Conservation (phyloP, 208 protist genomes). For the Trichomonas vaginalis region DNA sequence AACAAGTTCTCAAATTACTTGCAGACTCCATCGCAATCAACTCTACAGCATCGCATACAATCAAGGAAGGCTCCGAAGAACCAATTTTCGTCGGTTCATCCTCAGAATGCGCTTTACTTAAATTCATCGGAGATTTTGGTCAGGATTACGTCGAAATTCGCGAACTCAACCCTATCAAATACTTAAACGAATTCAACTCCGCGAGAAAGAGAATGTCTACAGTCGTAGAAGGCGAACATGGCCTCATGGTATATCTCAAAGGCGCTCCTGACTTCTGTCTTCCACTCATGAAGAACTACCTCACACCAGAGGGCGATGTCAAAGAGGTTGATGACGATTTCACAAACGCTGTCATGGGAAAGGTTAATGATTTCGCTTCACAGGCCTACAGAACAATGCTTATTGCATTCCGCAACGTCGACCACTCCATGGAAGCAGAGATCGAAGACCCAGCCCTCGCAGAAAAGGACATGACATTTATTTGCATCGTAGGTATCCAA, state of each 20-base stretch:
- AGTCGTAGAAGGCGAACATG: neutral
- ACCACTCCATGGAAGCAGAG: neutral
- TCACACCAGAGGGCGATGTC: neutral
- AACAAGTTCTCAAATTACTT: neutral
- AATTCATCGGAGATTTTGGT: neutral
- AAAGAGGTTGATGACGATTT: neutral
- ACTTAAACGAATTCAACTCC: neutral
- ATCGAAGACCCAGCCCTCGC: neutral
- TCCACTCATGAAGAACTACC: neutral
- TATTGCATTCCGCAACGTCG: neutral
- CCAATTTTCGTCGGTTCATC: neutral
- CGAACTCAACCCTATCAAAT: neutral
- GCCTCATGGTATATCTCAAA: neutral
- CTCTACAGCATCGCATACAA: neutral
- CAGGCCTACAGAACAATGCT: neutral
- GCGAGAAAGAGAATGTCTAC: neutral
- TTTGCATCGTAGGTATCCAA: neutral
- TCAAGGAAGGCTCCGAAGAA: neutral
- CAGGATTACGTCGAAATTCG: neutral
- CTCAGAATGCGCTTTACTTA: neutral
- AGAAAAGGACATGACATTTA: neutral
- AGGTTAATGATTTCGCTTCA: neutral
- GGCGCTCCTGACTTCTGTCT: neutral
- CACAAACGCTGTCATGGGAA: neutral
- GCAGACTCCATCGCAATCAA: neutral